A percentile compares a stretch with the other conserved stretches of the same genome.
Evolutionary conservation across 2,329 filamentous ascomycete species (phyloP).

Genomic region (Penicillium concentricum): DNA sequence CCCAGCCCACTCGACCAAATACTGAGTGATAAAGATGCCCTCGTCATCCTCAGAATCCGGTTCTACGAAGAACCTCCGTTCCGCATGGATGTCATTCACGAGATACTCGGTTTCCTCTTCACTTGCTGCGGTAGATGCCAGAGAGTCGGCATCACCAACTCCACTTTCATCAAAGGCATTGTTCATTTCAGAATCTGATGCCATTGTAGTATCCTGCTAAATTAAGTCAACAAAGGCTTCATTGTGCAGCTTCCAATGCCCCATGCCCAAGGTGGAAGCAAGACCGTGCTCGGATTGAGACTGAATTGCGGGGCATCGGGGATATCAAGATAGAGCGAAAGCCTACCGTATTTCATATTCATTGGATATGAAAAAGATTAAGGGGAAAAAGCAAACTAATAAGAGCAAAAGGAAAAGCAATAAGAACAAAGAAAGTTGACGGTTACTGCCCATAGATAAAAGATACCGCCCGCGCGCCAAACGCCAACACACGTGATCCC

Average conservation of each 20-base stretch:
- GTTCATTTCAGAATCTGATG: slow-evolving; percentile 10
- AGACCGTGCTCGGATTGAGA: neutral
- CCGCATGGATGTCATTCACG: slow-evolving; percentile 56
- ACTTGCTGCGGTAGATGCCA: slow-evolving; percentile 53
- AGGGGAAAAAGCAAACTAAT: too few species aligned
- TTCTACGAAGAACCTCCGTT: slow-evolving; percentile 29
- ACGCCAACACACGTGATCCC: slow-evolving; percentile 18
- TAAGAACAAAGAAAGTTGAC: neutral
- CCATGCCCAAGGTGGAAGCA: neutral
- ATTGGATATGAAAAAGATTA: neutral
- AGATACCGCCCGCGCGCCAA: slow-evolving; percentile 5
- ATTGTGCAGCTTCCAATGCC: neutral
- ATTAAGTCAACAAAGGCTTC: neutral
- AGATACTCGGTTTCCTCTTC: slow-evolving; percentile 52
- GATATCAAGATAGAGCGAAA: neutral
- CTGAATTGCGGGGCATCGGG: neutral
- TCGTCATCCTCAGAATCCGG: slow-evolving; percentile 19
- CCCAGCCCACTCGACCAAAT: slow-evolving; percentile 64
- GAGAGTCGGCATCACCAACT: slow-evolving; percentile 51
- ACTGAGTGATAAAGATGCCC: slow-evolving; percentile 35
- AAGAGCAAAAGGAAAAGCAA: neutral
- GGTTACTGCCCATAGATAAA: slow-evolving; percentile 1
- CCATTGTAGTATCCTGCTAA: slow-evolving; percentile 1
- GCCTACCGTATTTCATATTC: neutral
- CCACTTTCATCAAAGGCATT: slow-evolving; percentile 31